Evolutionary conservation across 768 basidiomycete species (phyloP), one percentile per base, ranked within the genome.

Genomic region (Psilocybe subaeruginosa): DNA sequence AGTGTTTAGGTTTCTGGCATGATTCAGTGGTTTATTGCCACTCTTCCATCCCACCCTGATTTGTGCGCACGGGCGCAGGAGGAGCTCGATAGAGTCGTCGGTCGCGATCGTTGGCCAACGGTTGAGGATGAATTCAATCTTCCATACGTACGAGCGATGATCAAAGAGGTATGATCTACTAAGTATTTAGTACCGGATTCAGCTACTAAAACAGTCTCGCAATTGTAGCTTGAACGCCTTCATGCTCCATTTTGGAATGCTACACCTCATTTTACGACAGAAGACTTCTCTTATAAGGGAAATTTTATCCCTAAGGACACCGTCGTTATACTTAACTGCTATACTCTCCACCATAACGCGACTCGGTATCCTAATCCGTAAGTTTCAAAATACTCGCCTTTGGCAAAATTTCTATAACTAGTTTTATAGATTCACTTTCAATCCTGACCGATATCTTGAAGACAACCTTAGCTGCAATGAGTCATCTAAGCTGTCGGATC

Each of bases 401-500:
- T 43, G 41, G 8, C 23, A 17, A 16, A 5, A 43, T 43, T 14
- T 47, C 4, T 31, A 8, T 30, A 29, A 12, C 4, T 35, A 12
- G n/a, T 9, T 53, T 27, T 48, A 7, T 16, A 59, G 58, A 8
- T 56, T 37, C 37, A 23, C 55, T 0, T 61, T 67, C 48, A 46
- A 78, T 62, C 80, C 81, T 16, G 79, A 82, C n/a, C 72, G 81
- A 4, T 82, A 78, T 64, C 52, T 82, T 23, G 70, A 69, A 12
- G 78, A 82, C 62, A 58, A 55, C 0, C 67, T 71, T 19, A 66
- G 67, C 35, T 74, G 72, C 37, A 70, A 74, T 1, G 80, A 82
- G 56, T 80, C 79, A 4, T 75, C 79, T 11, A 79, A 80, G 35
- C 66, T 77, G 12, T 58, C 74, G 0, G 69, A 82, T 59, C 69